These are phyloP conservation scores for Albophoma yamanashiensis DNA, from an alignment of 2,329 filamentous ascomycete genomes.

Conservation along the genomic window DNA sequence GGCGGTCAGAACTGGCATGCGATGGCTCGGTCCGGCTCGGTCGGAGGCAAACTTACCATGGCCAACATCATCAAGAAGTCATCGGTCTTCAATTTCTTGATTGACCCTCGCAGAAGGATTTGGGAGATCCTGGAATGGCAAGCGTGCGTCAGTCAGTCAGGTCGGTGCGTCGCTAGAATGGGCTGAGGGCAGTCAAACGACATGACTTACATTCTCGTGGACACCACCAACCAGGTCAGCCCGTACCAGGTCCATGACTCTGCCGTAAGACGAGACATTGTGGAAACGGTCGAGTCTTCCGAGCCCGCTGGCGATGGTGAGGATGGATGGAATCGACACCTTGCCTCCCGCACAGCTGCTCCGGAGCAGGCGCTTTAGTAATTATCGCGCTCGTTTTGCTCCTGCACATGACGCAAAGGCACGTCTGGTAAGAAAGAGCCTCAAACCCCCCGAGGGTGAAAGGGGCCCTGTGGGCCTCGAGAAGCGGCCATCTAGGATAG, in stretches of 20 bases:
- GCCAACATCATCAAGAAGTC: conserved; percentile 46
- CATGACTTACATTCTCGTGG: conserved; percentile 26
- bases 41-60: conserved; percentile 25
- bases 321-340: not conserved
- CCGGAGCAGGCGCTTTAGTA: not conserved
- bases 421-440: not conserved
- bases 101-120: conserved; percentile 28
- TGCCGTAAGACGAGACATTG: conserved; percentile 18
- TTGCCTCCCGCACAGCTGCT: not conserved
- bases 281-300: not conserved
- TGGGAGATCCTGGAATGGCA: conserved; percentile 24
- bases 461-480: not conserved
- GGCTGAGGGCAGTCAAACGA: not conserved
- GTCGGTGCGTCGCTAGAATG: not conserved
- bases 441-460: not conserved
- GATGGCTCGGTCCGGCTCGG: not conserved
- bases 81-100: conserved; percentile 40
- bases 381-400: not conserved
- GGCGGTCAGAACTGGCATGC: not conserved
- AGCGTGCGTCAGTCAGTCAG: too few species aligned
- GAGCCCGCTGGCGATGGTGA: not conserved
- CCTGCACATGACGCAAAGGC: not conserved
- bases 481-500: not conserved
- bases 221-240: conserved; percentile 26
- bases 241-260: conserved; percentile 36